Evolutionary conservation across 129 eudicot species (phyloP), one percentile per base, ranked within the genome.

Genomic region (Centaurea solstitialis): DNA sequence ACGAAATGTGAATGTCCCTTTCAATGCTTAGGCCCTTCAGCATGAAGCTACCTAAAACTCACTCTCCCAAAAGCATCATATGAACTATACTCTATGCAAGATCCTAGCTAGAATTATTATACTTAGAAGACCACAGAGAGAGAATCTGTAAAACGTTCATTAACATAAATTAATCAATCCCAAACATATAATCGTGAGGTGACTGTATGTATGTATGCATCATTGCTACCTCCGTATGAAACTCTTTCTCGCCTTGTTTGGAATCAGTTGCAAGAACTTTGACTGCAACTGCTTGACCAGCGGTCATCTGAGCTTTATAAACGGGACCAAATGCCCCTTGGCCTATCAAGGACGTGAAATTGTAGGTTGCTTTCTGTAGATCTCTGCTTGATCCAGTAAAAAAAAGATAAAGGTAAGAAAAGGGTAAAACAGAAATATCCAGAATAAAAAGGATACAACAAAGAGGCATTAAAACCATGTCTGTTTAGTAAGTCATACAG

Each of bases 311-410:
- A 87, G 99, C 99, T 89, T 85, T 95, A 74, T 95, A 95, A 53
- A 95, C 99, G 18, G 97, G 94, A 76, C 99, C 99, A 86, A 84
- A 95, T 79, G 99, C 97, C 68, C 99, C 99, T 84, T 92, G 94
- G 30, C 99, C 99, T 75, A 95, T 95, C 86, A 92, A 80, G 22
- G 98, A 88, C 33, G 99, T 92, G 76, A 95, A 95, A 76, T 95
- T 95, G 80, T 69, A 87, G 57, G 99, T 95, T 23, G 99, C 99
- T 79, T 88, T 95, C 80, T 92, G 99, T 74, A 95, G 74, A 87
- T 95, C 99, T 90, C 99, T 95, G 89, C 40, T 81, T 59, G 76
- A 76, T 40, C 61, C 82, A 78, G 68, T 73, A 82, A 75, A 80
- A 30, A 70, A 59, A 13, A 40, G 45, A 68, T 43, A 18, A 71